Evolutionary conservation across 331 rosid genomes (phyloP).

Genomic region (Stylosanthes scabra): DNA sequence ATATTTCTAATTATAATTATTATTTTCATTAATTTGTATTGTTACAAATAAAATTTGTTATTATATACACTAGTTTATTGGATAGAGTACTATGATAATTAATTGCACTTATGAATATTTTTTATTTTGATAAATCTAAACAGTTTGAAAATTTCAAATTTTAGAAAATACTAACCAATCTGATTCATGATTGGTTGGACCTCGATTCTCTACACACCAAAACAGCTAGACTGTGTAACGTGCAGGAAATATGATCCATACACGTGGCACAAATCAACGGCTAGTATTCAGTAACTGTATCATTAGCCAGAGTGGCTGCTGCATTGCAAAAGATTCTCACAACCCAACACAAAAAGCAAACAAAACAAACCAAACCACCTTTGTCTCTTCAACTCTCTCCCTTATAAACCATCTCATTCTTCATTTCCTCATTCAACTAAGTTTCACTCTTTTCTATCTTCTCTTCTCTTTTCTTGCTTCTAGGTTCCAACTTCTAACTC

Average conservation of each 20-base stretch:
- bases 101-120: no score
- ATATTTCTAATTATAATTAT: no score
- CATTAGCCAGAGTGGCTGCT: constrained; percentile 51
- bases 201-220: constrained; percentile 1
- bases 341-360: constrained; percentile 16
- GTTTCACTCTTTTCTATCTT: background rate
- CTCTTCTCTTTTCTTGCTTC: background rate
- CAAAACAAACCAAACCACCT: constrained; percentile 28
- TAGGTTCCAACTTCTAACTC: background rate
- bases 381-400: background rate
- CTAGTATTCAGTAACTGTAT: constrained; percentile 7
- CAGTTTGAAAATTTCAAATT: background rate
- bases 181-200: constrained; percentile 23
- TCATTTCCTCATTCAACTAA: no score
- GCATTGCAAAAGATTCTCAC: constrained; percentile 44
- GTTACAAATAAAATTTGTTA: no score
- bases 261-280: constrained; percentile 54
- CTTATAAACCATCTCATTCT: constrained; percentile 17
- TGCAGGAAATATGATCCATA: constrained; percentile 32
- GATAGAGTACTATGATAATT: no score
- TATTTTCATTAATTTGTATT: no score
- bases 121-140: background rate
- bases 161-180: background rate
- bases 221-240: constrained; percentile 55
- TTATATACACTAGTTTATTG: no score